Evolutionary conservation across 2,329 filamentous ascomycete genomes (phyloP).

Genomic region (Neonectria neomacrospora): DNA sequence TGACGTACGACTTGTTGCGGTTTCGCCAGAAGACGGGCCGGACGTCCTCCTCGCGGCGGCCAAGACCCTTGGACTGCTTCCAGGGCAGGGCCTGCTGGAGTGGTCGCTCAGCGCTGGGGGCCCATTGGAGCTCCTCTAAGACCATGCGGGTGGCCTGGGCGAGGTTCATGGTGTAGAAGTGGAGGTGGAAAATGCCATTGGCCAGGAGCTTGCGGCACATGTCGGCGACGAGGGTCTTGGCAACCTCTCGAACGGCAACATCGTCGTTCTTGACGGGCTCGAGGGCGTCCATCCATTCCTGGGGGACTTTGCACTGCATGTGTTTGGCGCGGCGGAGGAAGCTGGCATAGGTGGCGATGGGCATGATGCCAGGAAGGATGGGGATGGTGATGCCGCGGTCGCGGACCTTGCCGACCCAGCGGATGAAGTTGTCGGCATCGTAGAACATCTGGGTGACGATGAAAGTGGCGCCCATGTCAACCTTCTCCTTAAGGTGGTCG

Average conservation of each 20-base stretch:
- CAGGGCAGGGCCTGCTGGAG: conserved; percentile 93
- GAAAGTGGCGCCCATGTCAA: conserved; percentile 92
- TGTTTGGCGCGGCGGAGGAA: conserved; percentile 92
- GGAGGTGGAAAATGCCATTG: conserved; percentile 85
- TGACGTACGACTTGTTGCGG: conserved; percentile 93
- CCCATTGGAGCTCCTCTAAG: conserved; percentile 86
- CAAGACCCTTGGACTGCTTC: conserved; percentile 92
- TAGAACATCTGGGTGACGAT: conserved; percentile 99
- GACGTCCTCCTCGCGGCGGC: conserved; percentile 91
- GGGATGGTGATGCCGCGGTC: conserved; percentile 85
- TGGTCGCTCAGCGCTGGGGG: conserved; percentile 80
- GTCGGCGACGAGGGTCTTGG: conserved; percentile 85
- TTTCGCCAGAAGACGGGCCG: conserved; percentile 99
- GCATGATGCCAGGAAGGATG: conserved; percentile 88
- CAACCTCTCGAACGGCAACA: conserved; percentile 88
- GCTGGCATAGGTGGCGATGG: conserved; percentile 91
- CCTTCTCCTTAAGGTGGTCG: conserved; percentile 95
- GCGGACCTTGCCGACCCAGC: conserved; percentile 88
- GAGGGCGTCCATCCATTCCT: conserved; percentile 81
- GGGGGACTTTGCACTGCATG: conserved; percentile 86
- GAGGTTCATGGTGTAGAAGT: conserved; percentile 99
- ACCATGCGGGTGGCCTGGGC: conserved; percentile 95
- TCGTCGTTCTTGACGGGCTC: conserved; percentile 98
- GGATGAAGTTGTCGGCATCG: conserved; percentile 92
- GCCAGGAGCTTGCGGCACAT: conserved; percentile 89